A percentile compares a stretch with the other conserved stretches of the same genome.
These are phyloP conservation scores for Pisolithus albus DNA, from an alignment of 768 basidiomycete species.

Conservation along the genomic window DNA sequence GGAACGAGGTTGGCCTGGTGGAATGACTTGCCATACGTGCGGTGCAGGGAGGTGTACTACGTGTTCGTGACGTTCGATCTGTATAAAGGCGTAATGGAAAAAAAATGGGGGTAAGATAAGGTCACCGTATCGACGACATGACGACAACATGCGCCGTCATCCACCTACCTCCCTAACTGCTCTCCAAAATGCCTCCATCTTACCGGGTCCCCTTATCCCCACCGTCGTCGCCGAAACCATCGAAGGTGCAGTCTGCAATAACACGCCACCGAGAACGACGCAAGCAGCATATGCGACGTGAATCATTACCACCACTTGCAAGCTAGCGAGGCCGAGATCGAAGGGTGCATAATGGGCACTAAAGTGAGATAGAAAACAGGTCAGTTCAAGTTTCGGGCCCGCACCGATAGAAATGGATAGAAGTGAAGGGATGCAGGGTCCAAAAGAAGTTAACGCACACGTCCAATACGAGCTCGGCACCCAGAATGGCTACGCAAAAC, in stretches of 20 bases:
- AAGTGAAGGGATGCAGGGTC: not conserved
- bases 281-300: constrained; percentile 81
- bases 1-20: constrained; percentile 26
- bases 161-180: constrained; percentile 71
- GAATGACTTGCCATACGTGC: constrained; percentile 82
- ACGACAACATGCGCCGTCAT: not conserved
- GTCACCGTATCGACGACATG: not conserved
- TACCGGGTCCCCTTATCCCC: constrained; percentile 35
- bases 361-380: not conserved
- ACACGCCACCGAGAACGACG: constrained; percentile 72
- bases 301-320: constrained; percentile 74
- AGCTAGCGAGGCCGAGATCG: constrained; percentile 81
- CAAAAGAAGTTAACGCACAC: constrained; percentile 38
- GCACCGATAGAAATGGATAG: too few species aligned
- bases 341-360: constrained; percentile 56
- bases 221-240: constrained; percentile 2
- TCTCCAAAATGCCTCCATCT: constrained; percentile 77
- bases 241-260: constrained; percentile 84
- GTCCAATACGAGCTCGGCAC: constrained; percentile 47
- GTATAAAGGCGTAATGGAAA: not conserved
- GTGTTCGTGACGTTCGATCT: constrained; percentile 82
- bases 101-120: not conserved
- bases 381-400: not conserved
- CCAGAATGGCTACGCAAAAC: constrained; percentile 50
- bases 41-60: constrained; percentile 79